A percentile compares a stretch with the other conserved stretches of the same genome.
These are phyloP conservation scores for Lipomyces yamanashiensis DNA, from an alignment of 805 yeast genomes.

Conservation along the genomic window DNA sequence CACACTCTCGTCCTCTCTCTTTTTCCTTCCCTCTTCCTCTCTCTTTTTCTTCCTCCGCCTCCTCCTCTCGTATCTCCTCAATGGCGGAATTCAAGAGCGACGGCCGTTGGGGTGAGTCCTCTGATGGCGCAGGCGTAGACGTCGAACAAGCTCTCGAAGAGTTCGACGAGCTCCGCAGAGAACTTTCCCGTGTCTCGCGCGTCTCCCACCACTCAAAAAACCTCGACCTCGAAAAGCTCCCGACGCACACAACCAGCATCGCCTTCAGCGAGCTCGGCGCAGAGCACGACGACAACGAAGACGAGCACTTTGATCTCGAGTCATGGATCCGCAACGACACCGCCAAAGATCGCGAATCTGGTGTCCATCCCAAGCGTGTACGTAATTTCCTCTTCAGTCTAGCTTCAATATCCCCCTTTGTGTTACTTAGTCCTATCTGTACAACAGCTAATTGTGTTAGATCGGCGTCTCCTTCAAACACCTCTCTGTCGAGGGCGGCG, in stretches of 20 bases:
- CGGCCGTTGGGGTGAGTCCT: conserved; percentile 35
- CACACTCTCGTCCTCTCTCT: background rate
- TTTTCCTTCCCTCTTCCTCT: background rate
- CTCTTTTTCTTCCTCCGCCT: background rate
- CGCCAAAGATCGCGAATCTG: conserved; percentile 20
- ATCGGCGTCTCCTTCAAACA: conserved; percentile 33
- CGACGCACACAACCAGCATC: conserved; percentile 2
- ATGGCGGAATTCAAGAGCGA: conserved; percentile 18
- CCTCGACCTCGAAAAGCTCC: conserved; percentile 13
- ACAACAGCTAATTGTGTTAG: conserved; percentile 1
- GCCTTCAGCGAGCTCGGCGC: background rate
- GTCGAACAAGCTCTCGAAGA: conserved; percentile 26
- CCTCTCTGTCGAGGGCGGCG: conserved; percentile 29
- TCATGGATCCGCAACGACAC: conserved; percentile 31
- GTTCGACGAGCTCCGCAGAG: conserved; percentile 33
- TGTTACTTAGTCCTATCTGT: too few relatives aligned
- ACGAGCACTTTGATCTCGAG: conserved; percentile 29
- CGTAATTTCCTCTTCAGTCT: background rate
- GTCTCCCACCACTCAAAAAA: conserved; percentile 3
- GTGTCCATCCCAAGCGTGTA: conserved; percentile 31
- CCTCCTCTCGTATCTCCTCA: background rate
- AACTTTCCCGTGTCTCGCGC: conserved; percentile 28
- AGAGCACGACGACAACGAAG: conserved; percentile 8
- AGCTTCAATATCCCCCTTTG: too few relatives aligned
- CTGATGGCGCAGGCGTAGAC: conserved; percentile 31